Conservation (phyloP, 2,329 filamentous ascomycete species). For the Verticillium albo-atrum region DNA sequence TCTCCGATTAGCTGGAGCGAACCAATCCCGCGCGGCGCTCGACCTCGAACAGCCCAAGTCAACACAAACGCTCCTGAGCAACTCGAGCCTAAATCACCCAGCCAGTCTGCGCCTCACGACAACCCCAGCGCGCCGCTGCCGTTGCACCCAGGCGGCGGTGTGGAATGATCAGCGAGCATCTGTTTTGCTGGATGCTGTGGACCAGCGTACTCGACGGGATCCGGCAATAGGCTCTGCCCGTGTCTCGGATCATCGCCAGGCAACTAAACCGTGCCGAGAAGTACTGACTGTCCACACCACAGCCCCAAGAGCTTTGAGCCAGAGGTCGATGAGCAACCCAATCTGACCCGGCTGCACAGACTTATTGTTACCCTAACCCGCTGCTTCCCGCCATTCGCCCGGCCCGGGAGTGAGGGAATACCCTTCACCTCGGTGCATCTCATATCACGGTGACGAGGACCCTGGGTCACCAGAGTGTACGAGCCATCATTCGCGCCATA, state of each 20-base stretch:
- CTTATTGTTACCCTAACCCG: background rate
- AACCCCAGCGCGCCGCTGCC: background rate
- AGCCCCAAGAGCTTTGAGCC: background rate
- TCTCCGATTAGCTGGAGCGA: no score
- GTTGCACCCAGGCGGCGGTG: background rate
- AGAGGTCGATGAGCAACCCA: background rate
- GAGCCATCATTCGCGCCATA: background rate
- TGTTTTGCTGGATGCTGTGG: background rate
- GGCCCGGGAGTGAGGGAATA: background rate
- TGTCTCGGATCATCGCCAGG: background rate
- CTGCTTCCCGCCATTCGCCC: background rate
- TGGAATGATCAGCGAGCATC: background rate
- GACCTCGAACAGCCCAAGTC: background rate
- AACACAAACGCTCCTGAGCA: background rate
- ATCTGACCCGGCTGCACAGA: background rate
- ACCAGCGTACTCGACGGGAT: background rate
- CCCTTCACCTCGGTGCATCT: background rate
- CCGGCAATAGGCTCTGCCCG: slow-evolving; percentile 1
- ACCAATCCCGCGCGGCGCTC: background rate
- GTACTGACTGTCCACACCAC: background rate
- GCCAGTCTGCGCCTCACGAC: background rate
- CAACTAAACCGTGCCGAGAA: background rate
- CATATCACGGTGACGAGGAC: background rate
- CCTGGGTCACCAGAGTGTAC: background rate
- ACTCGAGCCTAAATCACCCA: background rate